Evolutionary conservation across 1,139 yeast species (phyloP).

Genomic region (Saccharomyces hybrid): DNA sequence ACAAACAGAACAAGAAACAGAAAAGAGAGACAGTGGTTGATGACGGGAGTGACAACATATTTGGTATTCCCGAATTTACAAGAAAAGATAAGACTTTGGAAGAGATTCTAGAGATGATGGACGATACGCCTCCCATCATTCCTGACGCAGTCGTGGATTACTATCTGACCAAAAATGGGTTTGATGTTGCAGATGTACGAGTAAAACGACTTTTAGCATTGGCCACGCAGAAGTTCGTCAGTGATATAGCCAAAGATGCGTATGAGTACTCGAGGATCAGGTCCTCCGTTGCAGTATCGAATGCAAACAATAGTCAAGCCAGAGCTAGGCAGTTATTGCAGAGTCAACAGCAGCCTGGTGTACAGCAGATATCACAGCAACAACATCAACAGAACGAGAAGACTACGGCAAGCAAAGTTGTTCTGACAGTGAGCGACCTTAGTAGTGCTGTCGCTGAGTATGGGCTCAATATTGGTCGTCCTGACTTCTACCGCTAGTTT

Average conservation of each 20-base stretch:
- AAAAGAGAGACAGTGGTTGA: conserved; percentile 12
- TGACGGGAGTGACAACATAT: conserved; percentile 21
- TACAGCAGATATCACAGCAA: conserved; percentile 22
- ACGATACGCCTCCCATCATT: conserved; percentile 89
- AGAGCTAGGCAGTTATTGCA: conserved; percentile 69
- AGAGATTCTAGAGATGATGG: conserved; percentile 83
- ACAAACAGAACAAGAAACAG: conserved; percentile 14
- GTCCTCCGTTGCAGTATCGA: conserved; percentile 73
- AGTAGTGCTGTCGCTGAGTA: conserved; percentile 57
- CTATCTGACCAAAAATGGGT: conserved; percentile 82
- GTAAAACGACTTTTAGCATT: conserved; percentile 82
- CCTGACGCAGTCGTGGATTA: conserved; percentile 98
- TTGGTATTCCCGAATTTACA: conserved; percentile 61
- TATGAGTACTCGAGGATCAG: conserved; percentile 91
- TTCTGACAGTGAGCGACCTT: conserved; percentile 28
- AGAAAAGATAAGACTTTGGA: conserved; percentile 81
- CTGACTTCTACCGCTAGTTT: conserved; percentile 75
- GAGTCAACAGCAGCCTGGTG: conserved; percentile 47
- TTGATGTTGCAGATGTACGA: conserved; percentile 70
- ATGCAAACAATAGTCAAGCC: conserved; percentile 78
- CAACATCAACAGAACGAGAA: conserved; percentile 36
- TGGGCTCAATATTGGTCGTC: conserved; percentile 84
- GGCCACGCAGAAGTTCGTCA: conserved; percentile 91
- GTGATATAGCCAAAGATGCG: conserved; percentile 94
- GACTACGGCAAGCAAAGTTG: conserved; percentile 37